Evolutionary conservation across 1,284 basidiomycete genomes (phyloP).

Genomic region (Salmacisia buchloeana): DNA sequence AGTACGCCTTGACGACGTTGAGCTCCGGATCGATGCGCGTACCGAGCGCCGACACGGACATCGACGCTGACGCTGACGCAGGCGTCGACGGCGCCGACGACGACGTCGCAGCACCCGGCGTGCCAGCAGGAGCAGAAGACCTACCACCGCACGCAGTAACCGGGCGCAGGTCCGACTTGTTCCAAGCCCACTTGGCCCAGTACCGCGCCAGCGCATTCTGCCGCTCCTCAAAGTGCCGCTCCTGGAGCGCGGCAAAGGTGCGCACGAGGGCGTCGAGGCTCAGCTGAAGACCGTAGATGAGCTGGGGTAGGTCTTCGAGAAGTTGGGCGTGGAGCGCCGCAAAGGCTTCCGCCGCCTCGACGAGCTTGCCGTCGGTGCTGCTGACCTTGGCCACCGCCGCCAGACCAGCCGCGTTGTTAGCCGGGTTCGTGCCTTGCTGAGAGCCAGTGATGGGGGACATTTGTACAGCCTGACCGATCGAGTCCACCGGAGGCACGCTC

Average conservation of each 20-base stretch:
- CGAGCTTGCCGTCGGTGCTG: neutral
- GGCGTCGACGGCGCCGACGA: no score
- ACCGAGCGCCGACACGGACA: no score
- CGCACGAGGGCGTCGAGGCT: slow-evolving; percentile 48
- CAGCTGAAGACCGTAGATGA: slow-evolving; percentile 48
- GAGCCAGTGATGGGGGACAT: no score
- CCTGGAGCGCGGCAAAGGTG: slow-evolving; percentile 46
- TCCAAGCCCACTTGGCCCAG: neutral
- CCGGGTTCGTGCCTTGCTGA: neutral
- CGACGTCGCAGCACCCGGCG: neutral
- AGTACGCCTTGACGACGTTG: slow-evolving; percentile 4
- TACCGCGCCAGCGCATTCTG: neutral
- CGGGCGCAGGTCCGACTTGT: neutral
- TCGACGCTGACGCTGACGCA: no score
- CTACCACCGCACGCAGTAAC: no score
- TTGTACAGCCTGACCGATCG: no score
- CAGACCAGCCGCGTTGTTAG: neutral
- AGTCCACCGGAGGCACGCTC: no score
- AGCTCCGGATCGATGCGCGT: neutral
- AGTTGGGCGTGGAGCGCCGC: slow-evolving; percentile 50
- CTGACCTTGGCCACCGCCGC: neutral
- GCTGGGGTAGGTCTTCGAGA: slow-evolving; percentile 51
- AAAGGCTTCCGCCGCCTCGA: slow-evolving; percentile 47
- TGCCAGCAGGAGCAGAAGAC: no score
- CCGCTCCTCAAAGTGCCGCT: neutral